These are phyloP conservation scores for Tolypocladium endophyticum DNA, from an alignment of 2,329 filamentous ascomycete species.

Conservation along the genomic window DNA sequence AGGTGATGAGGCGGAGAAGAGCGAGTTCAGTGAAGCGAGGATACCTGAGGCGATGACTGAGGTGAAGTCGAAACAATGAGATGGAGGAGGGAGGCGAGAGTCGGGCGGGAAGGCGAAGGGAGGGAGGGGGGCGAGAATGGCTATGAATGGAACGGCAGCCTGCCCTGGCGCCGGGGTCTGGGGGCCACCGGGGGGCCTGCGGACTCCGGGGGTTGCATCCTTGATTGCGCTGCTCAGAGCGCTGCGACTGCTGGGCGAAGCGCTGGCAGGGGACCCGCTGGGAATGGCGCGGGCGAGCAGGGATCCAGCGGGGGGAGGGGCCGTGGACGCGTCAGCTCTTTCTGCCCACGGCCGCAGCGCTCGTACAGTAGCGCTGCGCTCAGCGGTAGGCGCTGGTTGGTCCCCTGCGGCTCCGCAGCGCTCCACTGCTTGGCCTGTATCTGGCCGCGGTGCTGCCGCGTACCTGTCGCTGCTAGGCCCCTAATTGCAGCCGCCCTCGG, in stretches of 20 bases:
- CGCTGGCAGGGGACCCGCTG: background rate
- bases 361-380: background rate
- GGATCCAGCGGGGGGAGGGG: conserved; percentile 7
- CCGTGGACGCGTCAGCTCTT: conserved; percentile 19
- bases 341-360: background rate
- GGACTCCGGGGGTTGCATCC: background rate
- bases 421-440: background rate
- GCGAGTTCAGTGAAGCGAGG: background rate
- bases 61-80: conserved; percentile 6
- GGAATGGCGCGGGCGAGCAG: conserved; percentile 7
- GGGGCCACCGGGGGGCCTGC: no score
- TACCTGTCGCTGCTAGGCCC: background rate
- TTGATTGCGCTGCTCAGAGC: background rate
- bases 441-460: background rate
- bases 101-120: conserved; percentile 15
- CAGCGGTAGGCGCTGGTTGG: background rate
- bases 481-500: background rate
- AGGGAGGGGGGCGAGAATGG: conserved; percentile 14
- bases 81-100: conserved; percentile 8
- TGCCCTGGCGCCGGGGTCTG: conserved; percentile 1
- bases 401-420: background rate
- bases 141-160: conserved; percentile 23
- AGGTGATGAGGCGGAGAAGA: background rate
- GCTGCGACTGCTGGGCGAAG: background rate
- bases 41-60: background rate